Evolutionary conservation across 805 yeast genomes (phyloP).

Genomic region (Candida lessepsii): DNA sequence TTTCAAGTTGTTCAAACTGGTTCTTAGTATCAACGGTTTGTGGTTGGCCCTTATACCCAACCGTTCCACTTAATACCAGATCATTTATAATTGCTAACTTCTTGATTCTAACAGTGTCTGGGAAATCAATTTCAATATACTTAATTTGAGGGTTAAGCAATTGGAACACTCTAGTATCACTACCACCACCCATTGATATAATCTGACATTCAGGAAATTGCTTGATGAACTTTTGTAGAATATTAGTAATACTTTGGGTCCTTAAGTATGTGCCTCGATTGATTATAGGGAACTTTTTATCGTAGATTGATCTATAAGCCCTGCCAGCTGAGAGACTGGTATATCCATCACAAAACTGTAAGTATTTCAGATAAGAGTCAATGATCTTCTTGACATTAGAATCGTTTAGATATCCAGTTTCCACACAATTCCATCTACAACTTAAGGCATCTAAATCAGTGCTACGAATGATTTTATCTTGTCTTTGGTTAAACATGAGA

Average conservation of each 20-base stretch:
- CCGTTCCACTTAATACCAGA: constrained; percentile 23
- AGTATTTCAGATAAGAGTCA: constrained; percentile 33
- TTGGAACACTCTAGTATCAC: constrained; percentile 67
- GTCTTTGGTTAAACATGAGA: constrained; percentile 24
- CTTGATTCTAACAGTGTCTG: constrained; percentile 51
- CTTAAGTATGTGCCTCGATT: constrained; percentile 71
- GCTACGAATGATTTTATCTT: constrained; percentile 47
- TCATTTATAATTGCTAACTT: constrained; percentile 43
- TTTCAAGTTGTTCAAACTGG: constrained; percentile 22
- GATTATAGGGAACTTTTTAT: constrained; percentile 59
- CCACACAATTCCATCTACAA: constrained; percentile 54
- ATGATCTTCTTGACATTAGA: constrained; percentile 32
- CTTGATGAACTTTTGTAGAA: constrained; percentile 43
- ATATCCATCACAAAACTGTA: constrained; percentile 40
- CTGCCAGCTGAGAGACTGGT: constrained; percentile 40
- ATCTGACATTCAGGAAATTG: constrained; percentile 44
- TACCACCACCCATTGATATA: constrained; percentile 77
- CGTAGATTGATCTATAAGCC: constrained; percentile 38
- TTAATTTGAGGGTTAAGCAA: constrained; percentile 37
- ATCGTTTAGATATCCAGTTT: constrained; percentile 49
- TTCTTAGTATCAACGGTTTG: constrained; percentile 17
- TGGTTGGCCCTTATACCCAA: constrained; percentile 14
- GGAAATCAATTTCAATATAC: constrained; percentile 67
- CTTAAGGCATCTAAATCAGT: constrained; percentile 75
- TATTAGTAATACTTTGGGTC: constrained; percentile 49